Evolutionary conservation across 768 basidiomycete species (phyloP), one percentile per base, ranked within the genome.

Genomic region (Baorangia bicolor): DNA sequence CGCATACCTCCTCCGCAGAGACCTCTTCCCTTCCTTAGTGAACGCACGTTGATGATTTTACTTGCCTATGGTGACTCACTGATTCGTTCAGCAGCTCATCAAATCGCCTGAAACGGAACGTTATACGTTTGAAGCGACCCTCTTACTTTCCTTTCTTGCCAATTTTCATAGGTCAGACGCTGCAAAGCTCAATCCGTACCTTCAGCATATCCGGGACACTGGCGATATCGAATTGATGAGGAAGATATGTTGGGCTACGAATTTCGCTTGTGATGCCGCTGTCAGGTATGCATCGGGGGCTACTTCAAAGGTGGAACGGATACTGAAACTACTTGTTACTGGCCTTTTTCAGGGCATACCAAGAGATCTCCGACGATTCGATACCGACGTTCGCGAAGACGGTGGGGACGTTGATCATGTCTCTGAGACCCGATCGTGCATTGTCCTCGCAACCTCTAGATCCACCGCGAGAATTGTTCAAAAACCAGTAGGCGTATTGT

Each of bases 121-220:
- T 46, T 86, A 72, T 64, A 77, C 84, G 1, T 83, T 86, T 51
- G 85, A 87, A 63, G 82, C 84, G 2, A 70, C 77, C 0, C 71
- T 88, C 7, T 71, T 89, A 7, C 75, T 88, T n/a, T 75, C 82
- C 12, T 69, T 87, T 33, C 77, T 90, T 2, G 82, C 82, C 50
- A 87, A 87, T 62, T 90, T 84, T 65, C 88, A 88, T 66, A 86
- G 84, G 62, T 86, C 85, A 0, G 86, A 87, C 63, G 85, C 85
- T 11, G 82, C 84, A 11, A 85, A 80, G 58, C 76, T 87, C 37
- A 90, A 90, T 66, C 81, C 82, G 1, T 88, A 86, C 63, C 73
- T 88, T 10, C 78, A 78, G 25, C 73, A 75, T 25, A 81, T 88
- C 28, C 71, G 71, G 34, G 75, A 77, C 30, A 77, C 75, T 0